These are phyloP conservation scores for Sugiyamaella japonica DNA, from an alignment of 1,139 yeast genomes.

Conservation along the genomic window DNA sequence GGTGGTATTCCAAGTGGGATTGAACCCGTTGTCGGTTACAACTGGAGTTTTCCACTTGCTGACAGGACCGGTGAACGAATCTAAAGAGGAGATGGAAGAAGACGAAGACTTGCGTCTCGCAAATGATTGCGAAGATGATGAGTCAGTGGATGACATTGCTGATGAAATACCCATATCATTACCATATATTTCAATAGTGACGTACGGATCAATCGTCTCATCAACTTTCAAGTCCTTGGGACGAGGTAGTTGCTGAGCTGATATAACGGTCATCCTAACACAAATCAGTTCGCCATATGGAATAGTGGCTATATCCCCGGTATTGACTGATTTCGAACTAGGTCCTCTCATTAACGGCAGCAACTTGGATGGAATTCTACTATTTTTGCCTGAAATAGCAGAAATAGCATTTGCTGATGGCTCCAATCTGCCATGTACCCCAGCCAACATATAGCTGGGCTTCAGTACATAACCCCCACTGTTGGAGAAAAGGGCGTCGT, in stretches of 20 bases:
- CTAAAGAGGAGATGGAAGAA: slow-evolving; percentile 13
- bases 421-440: slow-evolving; percentile 19
- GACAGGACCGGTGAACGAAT: slow-evolving; percentile 19
- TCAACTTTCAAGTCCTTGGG: slow-evolving; percentile 51
- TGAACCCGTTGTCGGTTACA: slow-evolving; percentile 69
- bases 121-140: slow-evolving; percentile 18
- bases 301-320: background rate
- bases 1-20: slow-evolving; percentile 73
- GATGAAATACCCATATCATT: slow-evolving; percentile 18
- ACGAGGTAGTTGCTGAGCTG: slow-evolving; percentile 84
- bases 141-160: slow-evolving; percentile 9
- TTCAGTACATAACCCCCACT: slow-evolving; percentile 76
- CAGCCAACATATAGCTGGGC: slow-evolving; percentile 45
- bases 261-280: slow-evolving; percentile 53
- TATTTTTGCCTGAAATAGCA: background rate
- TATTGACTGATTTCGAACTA: background rate
- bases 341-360: slow-evolving; percentile 6
- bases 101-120: slow-evolving; percentile 9
- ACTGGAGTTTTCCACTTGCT: slow-evolving; percentile 42
- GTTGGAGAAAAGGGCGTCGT: slow-evolving; percentile 74
- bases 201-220: slow-evolving; percentile 55
- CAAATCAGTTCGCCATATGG: slow-evolving; percentile 27
- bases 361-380: slow-evolving; percentile 2
- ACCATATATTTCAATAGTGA: slow-evolving; percentile 59
- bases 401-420: slow-evolving; percentile 1